Conservation (phyloP, 2,329 filamentous ascomycete species). For the Thelonectria blattea region DNA sequence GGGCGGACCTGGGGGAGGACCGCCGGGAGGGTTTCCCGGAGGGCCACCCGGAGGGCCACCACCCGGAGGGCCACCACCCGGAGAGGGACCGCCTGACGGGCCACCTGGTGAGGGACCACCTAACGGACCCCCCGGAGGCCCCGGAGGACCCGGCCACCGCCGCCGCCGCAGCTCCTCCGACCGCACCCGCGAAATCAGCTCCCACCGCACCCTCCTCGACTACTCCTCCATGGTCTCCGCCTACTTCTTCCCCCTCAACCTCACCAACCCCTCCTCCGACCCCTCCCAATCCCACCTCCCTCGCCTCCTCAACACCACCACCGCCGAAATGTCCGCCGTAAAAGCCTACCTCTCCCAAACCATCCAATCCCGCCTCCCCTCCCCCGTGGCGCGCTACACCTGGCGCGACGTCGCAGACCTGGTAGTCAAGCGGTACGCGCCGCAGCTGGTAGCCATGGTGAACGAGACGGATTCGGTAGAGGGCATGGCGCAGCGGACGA, state of each 20-base stretch:
- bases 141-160: slow-evolving; percentile 15
- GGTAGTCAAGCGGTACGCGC: slow-evolving; percentile 63
- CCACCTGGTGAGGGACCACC: background rate
- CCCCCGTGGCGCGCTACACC: slow-evolving; percentile 42
- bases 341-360: slow-evolving; percentile 3
- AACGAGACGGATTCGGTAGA: slow-evolving; percentile 20
- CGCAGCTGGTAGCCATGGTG: slow-evolving; percentile 51
- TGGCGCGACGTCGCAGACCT: slow-evolving; percentile 70
- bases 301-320: slow-evolving; percentile 30
- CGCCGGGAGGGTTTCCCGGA: background rate
- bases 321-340: slow-evolving; percentile 5
- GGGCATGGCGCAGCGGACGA: slow-evolving; percentile 34
- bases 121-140: background rate
- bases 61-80: background rate
- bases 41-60: background rate
- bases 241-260: slow-evolving; percentile 49
- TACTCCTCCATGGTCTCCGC: slow-evolving; percentile 51
- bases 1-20: no score
- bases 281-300: background rate
- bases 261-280: slow-evolving; percentile 46
- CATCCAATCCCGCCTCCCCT: slow-evolving; percentile 1
- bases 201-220: slow-evolving; percentile 43
- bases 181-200: slow-evolving; percentile 45
- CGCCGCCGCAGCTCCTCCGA: slow-evolving; percentile 41
- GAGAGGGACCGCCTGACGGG: background rate